phyloP scores from a whole-genome alignment of 2,329 filamentous ascomycete genomes.

The Lachnum nothofagi region DNA sequence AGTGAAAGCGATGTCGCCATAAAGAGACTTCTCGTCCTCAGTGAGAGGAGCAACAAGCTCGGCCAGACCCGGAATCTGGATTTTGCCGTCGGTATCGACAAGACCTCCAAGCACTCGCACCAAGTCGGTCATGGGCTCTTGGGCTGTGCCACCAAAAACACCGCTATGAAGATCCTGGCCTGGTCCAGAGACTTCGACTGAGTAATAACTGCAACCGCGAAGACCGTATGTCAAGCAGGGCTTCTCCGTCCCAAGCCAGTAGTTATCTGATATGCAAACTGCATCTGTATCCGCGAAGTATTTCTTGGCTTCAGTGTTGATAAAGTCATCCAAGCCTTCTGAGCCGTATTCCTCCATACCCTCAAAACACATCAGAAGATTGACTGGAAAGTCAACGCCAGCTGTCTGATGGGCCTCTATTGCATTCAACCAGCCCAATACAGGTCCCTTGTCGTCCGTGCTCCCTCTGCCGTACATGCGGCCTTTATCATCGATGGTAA shows the following conservation, averaged over 20 bases:
- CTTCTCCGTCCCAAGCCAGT: slow-evolving; percentile 99
- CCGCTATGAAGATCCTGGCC: slow-evolving; percentile 93
- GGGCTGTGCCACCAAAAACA: slow-evolving; percentile 91
- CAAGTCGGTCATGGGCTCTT: slow-evolving; percentile 98
- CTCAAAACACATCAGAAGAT: slow-evolving; percentile 98
- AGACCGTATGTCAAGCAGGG: slow-evolving; percentile 96
- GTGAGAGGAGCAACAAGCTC: slow-evolving; percentile 89
- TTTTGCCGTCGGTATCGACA: slow-evolving; percentile 86
- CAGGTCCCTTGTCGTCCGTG: slow-evolving; percentile 96
- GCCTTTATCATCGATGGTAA: slow-evolving; percentile 81
- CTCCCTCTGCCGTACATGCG: slow-evolving; percentile 94
- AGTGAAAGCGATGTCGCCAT: slow-evolving; percentile 84
- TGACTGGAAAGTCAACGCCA: slow-evolving; percentile 90
- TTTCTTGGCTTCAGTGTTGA: slow-evolving; percentile 82
- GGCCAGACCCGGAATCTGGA: slow-evolving; percentile 86
- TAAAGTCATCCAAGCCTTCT: slow-evolving; percentile 92
- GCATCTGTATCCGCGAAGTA: slow-evolving; percentile 95
- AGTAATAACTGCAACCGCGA: slow-evolving; percentile 97
- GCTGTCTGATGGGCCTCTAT: slow-evolving; percentile 97
- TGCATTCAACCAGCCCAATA: slow-evolving; percentile 94
- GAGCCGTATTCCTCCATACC: slow-evolving; percentile 99
- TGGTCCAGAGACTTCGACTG: slow-evolving; percentile 81
- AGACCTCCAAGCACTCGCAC: slow-evolving; percentile 75
- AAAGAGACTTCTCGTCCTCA: slow-evolving; percentile 80
- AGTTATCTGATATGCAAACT: slow-evolving; percentile 98